Conservation (phyloP, 2,329 filamentous ascomycete genomes). For the Pseudogymnoascus sp. region DNA sequence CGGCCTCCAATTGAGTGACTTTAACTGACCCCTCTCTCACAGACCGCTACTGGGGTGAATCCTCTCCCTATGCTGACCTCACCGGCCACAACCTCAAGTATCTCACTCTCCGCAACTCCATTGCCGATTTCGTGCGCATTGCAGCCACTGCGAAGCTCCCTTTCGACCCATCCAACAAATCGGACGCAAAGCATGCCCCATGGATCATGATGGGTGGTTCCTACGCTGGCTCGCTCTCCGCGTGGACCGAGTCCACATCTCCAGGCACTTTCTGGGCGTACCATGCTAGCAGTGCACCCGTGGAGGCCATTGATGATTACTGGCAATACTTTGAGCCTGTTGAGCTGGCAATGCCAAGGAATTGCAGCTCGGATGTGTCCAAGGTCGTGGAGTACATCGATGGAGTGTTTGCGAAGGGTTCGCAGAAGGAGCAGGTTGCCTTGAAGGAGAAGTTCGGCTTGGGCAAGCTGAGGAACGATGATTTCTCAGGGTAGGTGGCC, state of each 20-base stretch:
- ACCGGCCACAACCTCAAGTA: slow-evolving; percentile 47
- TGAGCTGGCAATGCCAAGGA: slow-evolving; percentile 50
- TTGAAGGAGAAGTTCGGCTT: slow-evolving; percentile 48
- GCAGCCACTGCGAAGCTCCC: slow-evolving; percentile 45
- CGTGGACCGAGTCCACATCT: slow-evolving; percentile 45
- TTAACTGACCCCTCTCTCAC: slow-evolving; percentile 1
- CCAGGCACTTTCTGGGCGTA: slow-evolving; percentile 55
- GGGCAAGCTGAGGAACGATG: slow-evolving; percentile 38
- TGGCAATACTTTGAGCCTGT: slow-evolving; percentile 52
- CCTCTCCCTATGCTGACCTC: slow-evolving; percentile 43
- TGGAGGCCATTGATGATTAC: slow-evolving; percentile 48
- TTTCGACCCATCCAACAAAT: slow-evolving; percentile 41
- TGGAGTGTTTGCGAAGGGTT: slow-evolving; percentile 36
- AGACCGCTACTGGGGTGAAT: slow-evolving; percentile 53
- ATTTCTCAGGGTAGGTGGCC: slow-evolving; percentile 24
- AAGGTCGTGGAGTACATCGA: slow-evolving; percentile 50
- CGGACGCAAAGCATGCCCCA: slow-evolving; percentile 44
- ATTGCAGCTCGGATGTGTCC: slow-evolving; percentile 47
- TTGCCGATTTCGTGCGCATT: slow-evolving; percentile 47
- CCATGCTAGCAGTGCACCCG: slow-evolving; percentile 47
- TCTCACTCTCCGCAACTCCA: slow-evolving; percentile 45
- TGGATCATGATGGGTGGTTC: slow-evolving; percentile 51
- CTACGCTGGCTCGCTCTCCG: slow-evolving; percentile 48
- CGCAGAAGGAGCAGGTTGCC: slow-evolving; percentile 32
- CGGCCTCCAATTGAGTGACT: not conserved